phyloP scores from a whole-genome alignment of 805 yeast species.

The Kodamaea kaohsiungensis region DNA sequence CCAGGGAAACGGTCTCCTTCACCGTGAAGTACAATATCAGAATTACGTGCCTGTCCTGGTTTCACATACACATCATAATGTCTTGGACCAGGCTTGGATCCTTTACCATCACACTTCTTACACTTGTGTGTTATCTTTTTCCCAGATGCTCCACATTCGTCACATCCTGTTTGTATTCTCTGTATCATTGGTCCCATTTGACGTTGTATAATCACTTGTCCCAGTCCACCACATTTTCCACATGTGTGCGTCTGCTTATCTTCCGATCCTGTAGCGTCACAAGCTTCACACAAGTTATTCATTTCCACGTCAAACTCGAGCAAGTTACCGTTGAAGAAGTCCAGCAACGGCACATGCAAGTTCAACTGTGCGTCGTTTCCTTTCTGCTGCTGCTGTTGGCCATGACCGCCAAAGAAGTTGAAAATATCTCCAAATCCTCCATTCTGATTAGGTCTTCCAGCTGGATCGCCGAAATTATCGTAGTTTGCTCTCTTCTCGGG shows the following conservation, averaged over 20 bases:
- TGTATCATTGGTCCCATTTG: conserved; percentile 92
- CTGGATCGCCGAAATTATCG: conserved; percentile 76
- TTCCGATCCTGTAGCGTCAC: conserved; percentile 83
- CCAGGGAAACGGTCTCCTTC: conserved; percentile 88
- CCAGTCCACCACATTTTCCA: conserved; percentile 71
- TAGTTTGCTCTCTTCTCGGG: conserved; percentile 65
- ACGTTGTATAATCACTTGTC: conserved; percentile 60
- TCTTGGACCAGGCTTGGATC: conserved; percentile 58
- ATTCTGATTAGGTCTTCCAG: conserved; percentile 40
- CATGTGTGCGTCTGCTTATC: conserved; percentile 75
- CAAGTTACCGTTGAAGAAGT: conserved; percentile 70
- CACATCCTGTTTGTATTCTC: conserved; percentile 77
- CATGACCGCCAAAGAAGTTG: conserved; percentile 47
- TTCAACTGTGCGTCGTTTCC: conserved; percentile 65
- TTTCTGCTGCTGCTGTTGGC: conserved; percentile 45
- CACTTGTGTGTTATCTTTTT: conserved; percentile 64
- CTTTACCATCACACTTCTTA: conserved; percentile 66
- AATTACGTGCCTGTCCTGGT: conserved; percentile 69
- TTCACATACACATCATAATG: conserved; percentile 60
- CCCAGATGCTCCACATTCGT: conserved; percentile 79
- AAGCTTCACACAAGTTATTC: conserved; percentile 73
- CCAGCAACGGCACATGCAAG: conserved; percentile 58
- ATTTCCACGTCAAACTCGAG: conserved; percentile 62
- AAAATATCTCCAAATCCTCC: conserved; percentile 62
- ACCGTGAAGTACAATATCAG: conserved; percentile 60